Evolutionary conservation across 768 basidiomycete species (phyloP), one percentile per base, ranked within the genome.

Genomic region (Collybia sordida): DNA sequence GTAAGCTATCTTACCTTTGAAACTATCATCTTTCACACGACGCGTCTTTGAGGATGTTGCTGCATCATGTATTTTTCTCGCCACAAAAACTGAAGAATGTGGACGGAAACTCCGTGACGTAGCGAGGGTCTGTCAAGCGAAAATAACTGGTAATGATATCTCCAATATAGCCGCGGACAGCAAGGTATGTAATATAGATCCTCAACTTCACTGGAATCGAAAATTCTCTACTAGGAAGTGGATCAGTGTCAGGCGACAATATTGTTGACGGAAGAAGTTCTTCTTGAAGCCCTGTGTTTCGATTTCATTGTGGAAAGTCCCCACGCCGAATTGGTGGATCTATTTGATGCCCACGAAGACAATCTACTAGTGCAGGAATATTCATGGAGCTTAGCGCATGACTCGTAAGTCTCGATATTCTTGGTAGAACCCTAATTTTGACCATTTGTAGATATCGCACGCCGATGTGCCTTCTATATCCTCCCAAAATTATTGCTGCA

Each of bases 21-120:
- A 37, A 27, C 3, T 44, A 9, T 42, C 19, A 53, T 50, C 35
- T 40, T 54, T 31, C 43, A 46, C 47, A 36, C 54, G 23, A 48
- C 53, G 42, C 45, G 42, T 23, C 31, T 51, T 42, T 54, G n/a
- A 93, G 91, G 85, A 90, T 56, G 85, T 91, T 36, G 90, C 92
- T 23, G 90, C 88, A 11, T 78, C 91, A 3, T 93, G 90, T 64
- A 82, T 93, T 52, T 93, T 93, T 60, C 78, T 93, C 50, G 88
- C 91, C 0, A 91, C 91, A n/a, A 93, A 93, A 66, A 93, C 90
- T 1, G 91, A 93, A 64, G 91, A 93, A 67, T 92, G 88, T 57
- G 88, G 88, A 27, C 75, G 91, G 45, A 93, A 93, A 62, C 77
- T 93, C 12, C 77, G 86, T n/a, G 91, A 93, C 59, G 88, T 93